Conservation (phyloP, 2,329 filamentous ascomycete species). For the Coniochaeta sp. region DNA sequence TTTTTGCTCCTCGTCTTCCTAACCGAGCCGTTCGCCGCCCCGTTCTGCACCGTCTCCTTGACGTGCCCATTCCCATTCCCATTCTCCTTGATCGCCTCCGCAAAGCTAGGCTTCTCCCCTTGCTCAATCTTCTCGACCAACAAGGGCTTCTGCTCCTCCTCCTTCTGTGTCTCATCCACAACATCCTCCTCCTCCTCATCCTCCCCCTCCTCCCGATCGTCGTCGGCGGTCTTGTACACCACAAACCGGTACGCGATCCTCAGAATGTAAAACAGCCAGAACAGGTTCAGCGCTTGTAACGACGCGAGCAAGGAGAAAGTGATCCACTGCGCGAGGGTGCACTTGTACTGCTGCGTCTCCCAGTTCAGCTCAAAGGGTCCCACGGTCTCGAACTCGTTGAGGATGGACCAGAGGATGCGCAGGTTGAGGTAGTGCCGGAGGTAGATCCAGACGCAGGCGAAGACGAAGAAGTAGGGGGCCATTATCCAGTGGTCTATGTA, state of each 20-base stretch:
- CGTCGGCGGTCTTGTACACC: conserved; percentile 52
- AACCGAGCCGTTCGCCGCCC: neutral
- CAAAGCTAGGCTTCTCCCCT: neutral
- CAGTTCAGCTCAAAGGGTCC: conserved; percentile 72
- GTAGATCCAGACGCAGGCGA: conserved; percentile 83
- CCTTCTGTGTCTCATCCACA: no score
- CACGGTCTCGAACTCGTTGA: conserved; percentile 68
- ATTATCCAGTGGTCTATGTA: conserved; percentile 76
- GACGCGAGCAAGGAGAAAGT: conserved; percentile 56
- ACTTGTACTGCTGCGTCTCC: conserved; percentile 73
- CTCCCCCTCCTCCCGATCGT: conserved; percentile 64
- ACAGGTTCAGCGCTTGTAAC: conserved; percentile 70
- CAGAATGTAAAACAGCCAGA: conserved; percentile 75
- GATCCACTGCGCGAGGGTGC: conserved; percentile 61
- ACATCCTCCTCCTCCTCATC: conserved; percentile 27
- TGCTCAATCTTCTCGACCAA: neutral
- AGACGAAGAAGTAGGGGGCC: conserved; percentile 77
- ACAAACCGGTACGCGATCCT: conserved; percentile 68
- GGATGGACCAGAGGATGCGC: conserved; percentile 65
- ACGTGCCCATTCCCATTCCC: conserved; percentile 9
- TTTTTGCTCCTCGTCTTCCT: conserved; percentile 1
- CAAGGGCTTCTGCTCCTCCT: conserved; percentile 4
- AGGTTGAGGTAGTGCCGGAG: conserved; percentile 81
- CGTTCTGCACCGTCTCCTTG: neutral
- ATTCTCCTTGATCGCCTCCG: conserved; percentile 5